Base-by-base conservation (phyloP, 306 rosid species). In the Leucaena leucocephala region DNA sequence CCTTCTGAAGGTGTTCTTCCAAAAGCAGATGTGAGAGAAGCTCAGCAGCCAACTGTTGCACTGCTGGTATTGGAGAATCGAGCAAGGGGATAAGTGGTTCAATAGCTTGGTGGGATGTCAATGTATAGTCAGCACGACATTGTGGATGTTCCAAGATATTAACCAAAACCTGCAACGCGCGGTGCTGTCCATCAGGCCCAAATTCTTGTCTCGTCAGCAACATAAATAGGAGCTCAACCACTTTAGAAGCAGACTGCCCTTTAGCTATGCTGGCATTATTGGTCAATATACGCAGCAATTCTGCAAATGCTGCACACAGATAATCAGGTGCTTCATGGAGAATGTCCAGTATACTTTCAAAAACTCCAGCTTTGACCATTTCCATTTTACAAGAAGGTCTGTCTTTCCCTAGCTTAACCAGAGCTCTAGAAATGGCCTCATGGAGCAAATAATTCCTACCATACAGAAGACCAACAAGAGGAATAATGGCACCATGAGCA, bases 21-120 rank as follows among this genome's bases (percentile, higher is more conserved):
- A 87, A 71, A 52, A 96, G 99, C 63, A 96, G 88, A 85, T 96
- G 93, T 2, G 98, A 96, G 72, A 96, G 86, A 83, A 96, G 99
- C 87, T 96, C 99, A 76, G 99, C 93, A 17, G 96, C 96, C 91
- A 96, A 90, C 76, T 96, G 99, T 82, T 93, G 98, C 83, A 96
- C 99, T 65, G 98, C 94, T 38, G 92, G 81, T 52, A 97, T 89
- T 52, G 98, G 91, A 81, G 96, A 91, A 84, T 93, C 97, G 62
- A 96, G 97, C 79, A 96, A 84, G 48, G 96, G 98, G 84, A 91
- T 86, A 78, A 96, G 93, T 12, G 99, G 99, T 74, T 96, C 97
- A 68, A 93, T 85, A 75, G 93, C 98, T 89, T 88, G 92, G 88
- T 68, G 96, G 82, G 97, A 88, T 77, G 89, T 93, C 84, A 96